Evolutionary conservation across 306 rosid genomes (phyloP), one percentile per base, ranked within the genome.

Genomic region (Malus sieversii): DNA sequence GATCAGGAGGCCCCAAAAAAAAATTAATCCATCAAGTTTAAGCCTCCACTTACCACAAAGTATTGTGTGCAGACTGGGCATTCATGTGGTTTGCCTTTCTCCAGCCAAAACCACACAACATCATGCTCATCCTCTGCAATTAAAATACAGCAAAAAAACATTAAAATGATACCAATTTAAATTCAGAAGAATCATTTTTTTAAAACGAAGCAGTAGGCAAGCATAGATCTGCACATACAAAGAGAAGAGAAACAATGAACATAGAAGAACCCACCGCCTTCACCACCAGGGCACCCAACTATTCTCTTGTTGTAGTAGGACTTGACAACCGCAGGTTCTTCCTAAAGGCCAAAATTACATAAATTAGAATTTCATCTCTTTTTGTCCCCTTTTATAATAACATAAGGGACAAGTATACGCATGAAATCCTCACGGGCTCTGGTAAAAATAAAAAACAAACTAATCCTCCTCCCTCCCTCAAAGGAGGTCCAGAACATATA

Each of bases 61-160:
- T 92, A 89, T 70, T 95, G 98, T 42, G 96, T 6, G 73, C 98
- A 95, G 68, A 92, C 98, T 5, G 98, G 97, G 58, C 98, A 95
- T 89, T 92, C 97, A 79, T 83, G 87, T 11, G 96, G 90, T 84
- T 92, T 87, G 75, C 80, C 93, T 81, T 95, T 92, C 89, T 87
- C 89, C 96, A 95, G 87, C 96, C 98, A 92, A 86, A 95, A 95
- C 97, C 98, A 95, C 80, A 95, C 96, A 83, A 95, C 92, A 78
- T 95, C 98, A 74, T 95, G 98, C 84, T 92, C 97, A 82, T 95
- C 98, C 88, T 95, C 97, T 95, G 89, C 82, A 86, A 65, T 74
- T 53, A 38, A 78, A 76, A 60, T 78, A 75, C 69, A 11, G 13
- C 61, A 74, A 55, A 73, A 85, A 20, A 42, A 42, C 45, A 48